phyloP scores from a whole-genome alignment of 345 rosid species.

The Pistacia integerrima region DNA sequence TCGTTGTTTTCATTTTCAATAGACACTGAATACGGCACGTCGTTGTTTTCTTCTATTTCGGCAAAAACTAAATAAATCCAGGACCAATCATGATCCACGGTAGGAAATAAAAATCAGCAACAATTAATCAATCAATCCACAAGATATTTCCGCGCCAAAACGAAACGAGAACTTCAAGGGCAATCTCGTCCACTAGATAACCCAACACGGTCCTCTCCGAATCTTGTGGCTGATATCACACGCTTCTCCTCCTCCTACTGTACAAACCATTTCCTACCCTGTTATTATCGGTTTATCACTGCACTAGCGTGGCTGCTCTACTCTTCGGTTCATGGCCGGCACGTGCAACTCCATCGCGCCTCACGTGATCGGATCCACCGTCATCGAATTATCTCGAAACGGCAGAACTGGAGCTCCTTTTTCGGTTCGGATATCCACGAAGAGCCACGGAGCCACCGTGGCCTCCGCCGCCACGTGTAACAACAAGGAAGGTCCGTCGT shows the following conservation, averaged over 20 bases:
- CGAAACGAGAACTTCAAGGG: slow-evolving; percentile 24
- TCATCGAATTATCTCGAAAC: slow-evolving; percentile 42
- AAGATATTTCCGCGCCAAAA: slow-evolving; percentile 36
- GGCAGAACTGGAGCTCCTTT: slow-evolving; percentile 47
- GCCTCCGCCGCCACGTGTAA: slow-evolving; percentile 35
- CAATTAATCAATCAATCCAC: background rate
- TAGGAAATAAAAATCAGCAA: background rate
- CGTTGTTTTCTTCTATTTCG: background rate
- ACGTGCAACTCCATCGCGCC: slow-evolving; percentile 52
- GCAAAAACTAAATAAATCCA: background rate
- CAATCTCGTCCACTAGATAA: slow-evolving; percentile 24
- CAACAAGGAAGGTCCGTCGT: slow-evolving; percentile 76
- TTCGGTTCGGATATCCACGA: slow-evolving; percentile 47
- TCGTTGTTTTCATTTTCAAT: background rate
- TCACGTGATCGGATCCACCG: slow-evolving; percentile 47
- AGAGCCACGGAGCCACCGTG: slow-evolving; percentile 41
- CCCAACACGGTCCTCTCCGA: background rate
- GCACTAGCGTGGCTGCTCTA: background rate
- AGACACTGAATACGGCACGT: background rate
- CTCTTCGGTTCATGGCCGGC: slow-evolving; percentile 59
- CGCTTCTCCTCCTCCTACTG: background rate
- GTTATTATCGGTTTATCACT: background rate
- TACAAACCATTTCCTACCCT: background rate
- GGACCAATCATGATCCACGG: slow-evolving; percentile 8
- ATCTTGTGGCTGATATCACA: background rate